phyloP scores from a whole-genome alignment of 768 basidiomycete species.

The Boletus reticulatus region DNA sequence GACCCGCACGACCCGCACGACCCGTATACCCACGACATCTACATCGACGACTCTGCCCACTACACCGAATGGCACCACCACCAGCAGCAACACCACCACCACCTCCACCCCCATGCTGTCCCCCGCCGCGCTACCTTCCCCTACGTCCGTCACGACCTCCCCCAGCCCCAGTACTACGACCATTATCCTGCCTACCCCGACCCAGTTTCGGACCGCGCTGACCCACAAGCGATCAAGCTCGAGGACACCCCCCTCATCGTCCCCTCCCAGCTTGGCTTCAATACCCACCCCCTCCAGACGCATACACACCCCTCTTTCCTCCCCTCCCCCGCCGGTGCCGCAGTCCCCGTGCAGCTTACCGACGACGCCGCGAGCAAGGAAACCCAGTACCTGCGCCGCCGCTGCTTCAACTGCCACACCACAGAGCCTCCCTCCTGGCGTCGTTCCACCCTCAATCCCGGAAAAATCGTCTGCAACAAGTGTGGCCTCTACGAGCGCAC shows the following conservation, averaged over 20 bases:
- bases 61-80: slow-evolving; percentile 33
- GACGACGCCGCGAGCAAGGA: slow-evolving; percentile 90
- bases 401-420: slow-evolving; percentile 90
- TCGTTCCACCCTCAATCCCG: slow-evolving; percentile 82
- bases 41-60: slow-evolving; percentile 36
- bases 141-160: slow-evolving; percentile 70
- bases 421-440: slow-evolving; percentile 91
- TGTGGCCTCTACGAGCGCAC: slow-evolving; percentile 91
- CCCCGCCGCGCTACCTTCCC: slow-evolving; percentile 73
- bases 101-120: slow-evolving; percentile 29
- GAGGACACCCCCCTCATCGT: slow-evolving; percentile 62
- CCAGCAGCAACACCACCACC: slow-evolving; percentile 38
- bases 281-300: slow-evolving; percentile 29
- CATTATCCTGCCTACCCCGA: slow-evolving; percentile 39
- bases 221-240: slow-evolving; percentile 52
- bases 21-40: slow-evolving; percentile 32
- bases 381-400: slow-evolving; percentile 83
- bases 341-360: slow-evolving; percentile 75
- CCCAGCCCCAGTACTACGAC: slow-evolving; percentile 37
- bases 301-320: slow-evolving; percentile 41
- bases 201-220: slow-evolving; percentile 31
- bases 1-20: slow-evolving; percentile 38
- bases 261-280: slow-evolving; percentile 52
- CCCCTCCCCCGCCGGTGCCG: slow-evolving; percentile 38
- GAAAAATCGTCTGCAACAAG: slow-evolving; percentile 94